Conservation (phyloP, 768 basidiomycete species). For the Kwoniella dendrophila region DNA sequence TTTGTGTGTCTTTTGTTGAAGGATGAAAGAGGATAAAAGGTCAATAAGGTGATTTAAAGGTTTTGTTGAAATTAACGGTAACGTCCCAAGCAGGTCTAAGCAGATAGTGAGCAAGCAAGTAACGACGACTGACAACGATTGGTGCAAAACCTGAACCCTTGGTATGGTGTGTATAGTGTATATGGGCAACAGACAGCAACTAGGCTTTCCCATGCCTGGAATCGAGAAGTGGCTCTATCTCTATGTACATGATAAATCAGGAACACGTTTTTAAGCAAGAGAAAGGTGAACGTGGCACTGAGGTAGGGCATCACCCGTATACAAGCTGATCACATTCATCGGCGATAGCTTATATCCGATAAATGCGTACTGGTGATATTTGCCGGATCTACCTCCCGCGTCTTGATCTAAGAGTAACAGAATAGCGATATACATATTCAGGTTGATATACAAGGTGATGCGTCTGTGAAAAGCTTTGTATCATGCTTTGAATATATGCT, state of each 20-base stretch:
- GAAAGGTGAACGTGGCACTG: slow-evolving; percentile 17
- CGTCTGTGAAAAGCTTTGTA: too few species aligned
- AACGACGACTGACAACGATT: slow-evolving; percentile 1
- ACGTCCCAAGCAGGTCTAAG: not conserved
- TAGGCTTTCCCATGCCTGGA: too few species aligned
- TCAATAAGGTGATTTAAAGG: slow-evolving; percentile 1
- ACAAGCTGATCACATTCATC: not conserved
- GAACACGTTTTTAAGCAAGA: not conserved
- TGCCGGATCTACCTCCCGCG: not conserved
- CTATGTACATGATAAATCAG: not conserved
- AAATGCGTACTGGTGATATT: not conserved
- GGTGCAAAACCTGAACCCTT: not conserved
- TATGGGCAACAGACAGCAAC: not conserved
- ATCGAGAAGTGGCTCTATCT: not conserved
- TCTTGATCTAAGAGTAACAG: too few species aligned
- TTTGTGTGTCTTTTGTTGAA: slow-evolving; percentile 26
- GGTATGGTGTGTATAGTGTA: not conserved
- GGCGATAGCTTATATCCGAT: slow-evolving; percentile 25
- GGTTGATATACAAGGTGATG: too few species aligned
- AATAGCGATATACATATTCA: too few species aligned
- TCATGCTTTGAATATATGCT: too few species aligned
- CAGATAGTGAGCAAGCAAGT: slow-evolving; percentile 5
- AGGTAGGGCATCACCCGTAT: not conserved
- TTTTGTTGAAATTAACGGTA: slow-evolving; percentile 2
- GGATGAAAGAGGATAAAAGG: slow-evolving; percentile 8